A percentile compares a stretch with the other conserved stretches of the same genome.
Evolutionary conservation across 768 basidiomycete species (phyloP).

Genomic region (Xerocomellus dryophilus): DNA sequence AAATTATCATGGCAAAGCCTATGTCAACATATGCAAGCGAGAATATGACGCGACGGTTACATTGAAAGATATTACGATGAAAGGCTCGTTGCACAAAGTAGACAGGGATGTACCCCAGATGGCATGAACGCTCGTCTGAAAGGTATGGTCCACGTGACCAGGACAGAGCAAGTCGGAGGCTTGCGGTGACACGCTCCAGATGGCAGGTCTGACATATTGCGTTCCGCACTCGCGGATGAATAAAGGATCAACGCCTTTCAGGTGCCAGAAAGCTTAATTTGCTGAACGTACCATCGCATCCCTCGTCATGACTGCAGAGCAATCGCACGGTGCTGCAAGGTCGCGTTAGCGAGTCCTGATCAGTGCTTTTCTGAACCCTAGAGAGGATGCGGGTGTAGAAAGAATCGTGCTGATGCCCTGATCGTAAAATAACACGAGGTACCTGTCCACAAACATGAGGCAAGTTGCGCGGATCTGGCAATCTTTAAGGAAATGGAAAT

Average conservation of each 20-base stretch:
- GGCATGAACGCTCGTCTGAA: background rate
- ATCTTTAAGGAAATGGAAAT: background rate
- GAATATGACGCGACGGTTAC: conserved; percentile 7
- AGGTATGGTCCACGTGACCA: conserved; percentile 17
- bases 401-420: background rate
- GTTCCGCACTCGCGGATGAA: conserved; percentile 3
- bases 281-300: background rate
- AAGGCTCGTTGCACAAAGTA: conserved; percentile 18
- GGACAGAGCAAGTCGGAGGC: conserved; percentile 27
- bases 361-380: background rate
- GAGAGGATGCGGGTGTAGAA: background rate
- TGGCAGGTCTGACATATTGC: conserved; percentile 1
- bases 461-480: background rate
- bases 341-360: background rate
- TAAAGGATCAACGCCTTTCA: background rate
- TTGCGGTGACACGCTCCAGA: conserved; percentile 25
- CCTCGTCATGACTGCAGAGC: background rate
- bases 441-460: conserved; percentile 8
- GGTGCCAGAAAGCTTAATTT: background rate
- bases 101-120: conserved; percentile 11
- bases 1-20: background rate
- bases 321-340: background rate
- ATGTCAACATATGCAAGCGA: background rate
- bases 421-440: conserved; percentile 12
- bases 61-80: conserved; percentile 19